phyloP scores from a whole-genome alignment of 1,284 basidiomycete species.

The Earliella scabrosa region DNA sequence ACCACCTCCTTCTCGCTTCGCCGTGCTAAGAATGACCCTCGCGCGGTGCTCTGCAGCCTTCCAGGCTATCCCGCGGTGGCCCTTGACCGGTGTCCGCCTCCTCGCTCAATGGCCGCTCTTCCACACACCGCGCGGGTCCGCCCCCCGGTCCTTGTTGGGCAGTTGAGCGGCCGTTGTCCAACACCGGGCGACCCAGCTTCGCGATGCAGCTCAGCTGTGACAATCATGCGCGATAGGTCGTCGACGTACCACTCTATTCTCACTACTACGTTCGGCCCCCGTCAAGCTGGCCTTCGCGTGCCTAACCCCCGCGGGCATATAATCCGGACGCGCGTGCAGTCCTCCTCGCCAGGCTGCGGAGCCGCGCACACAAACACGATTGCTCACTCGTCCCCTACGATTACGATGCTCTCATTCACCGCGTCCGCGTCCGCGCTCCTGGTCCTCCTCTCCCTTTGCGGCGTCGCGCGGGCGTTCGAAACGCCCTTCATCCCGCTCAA shows the following conservation, averaged over 20 bases:
- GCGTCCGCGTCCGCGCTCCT: neutral
- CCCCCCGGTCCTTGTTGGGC: neutral
- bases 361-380: too few species aligned
- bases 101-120: neutral
- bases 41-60: neutral
- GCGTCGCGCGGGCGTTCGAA: conserved; percentile 1
- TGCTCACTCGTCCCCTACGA: too few species aligned
- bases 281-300: neutral
- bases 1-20: neutral
- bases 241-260: neutral
- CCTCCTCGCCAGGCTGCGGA: neutral
- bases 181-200: neutral
- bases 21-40: neutral
- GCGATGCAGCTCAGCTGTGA: neutral
- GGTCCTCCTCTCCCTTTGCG: neutral
- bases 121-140: neutral
- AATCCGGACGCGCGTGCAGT: neutral
- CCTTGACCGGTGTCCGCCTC: neutral
- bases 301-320: neutral
- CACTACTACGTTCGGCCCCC: neutral
- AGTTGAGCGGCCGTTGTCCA: neutral
- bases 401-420: too few species aligned
- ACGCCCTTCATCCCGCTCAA: conserved; percentile 18
- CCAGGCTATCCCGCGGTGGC: neutral
- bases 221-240: neutral